Base-by-base conservation (phyloP, 1,284 basidiomycete genomes). In the Microbotryum scabiosae region DNA sequence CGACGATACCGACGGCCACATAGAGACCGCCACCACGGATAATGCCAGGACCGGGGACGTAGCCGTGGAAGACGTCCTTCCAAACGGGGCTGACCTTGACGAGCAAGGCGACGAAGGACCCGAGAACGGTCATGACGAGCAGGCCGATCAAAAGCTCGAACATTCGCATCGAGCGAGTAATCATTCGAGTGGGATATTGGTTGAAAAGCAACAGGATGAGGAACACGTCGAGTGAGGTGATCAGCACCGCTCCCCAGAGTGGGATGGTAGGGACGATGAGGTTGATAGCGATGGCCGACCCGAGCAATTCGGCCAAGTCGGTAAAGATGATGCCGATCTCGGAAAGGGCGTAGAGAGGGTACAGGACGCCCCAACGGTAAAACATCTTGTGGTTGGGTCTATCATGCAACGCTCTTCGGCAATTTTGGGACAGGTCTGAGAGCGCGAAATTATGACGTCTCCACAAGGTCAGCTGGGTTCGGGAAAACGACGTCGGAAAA, bases 251-350 rank as follows among this genome's bases (percentile, higher is more conserved):
- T 2, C 83, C 86, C 81, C 84, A 91, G 6, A 92, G 78, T 30
- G 89, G 83, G 10, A 94, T 77, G 41, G 76, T 77, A 0, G 91
- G 90, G 71, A 93, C 89, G 47, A 94, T 79, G 2, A 94, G 77
- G 72, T 84, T 84, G 51, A 94, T 77, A 0, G 85, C 87, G 59
- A 89, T 87, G 2, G 86, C 87, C 21, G 81, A 83, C 0, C 90
- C 90, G 5, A 94, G 78, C 9, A 96, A 80, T 69, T 82, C 81
- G 9, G 80, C 79, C 43, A 82, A 69, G 72, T 87, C 85, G 21
- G 85, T 87, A 32, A 82, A 83, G 63, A 91, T 84, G 70, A 94
- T 90, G 41, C 88, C 89, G n/a, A 87, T 77, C 75, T 97, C 91
- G 7, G 85, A 75, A 25, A 80, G 64, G 41, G 73, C 64, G 61